Evolutionary conservation across 2,329 filamentous ascomycete genomes (phyloP), one percentile per base, ranked within the genome.

Genomic region (Fusarium bulbicola): DNA sequence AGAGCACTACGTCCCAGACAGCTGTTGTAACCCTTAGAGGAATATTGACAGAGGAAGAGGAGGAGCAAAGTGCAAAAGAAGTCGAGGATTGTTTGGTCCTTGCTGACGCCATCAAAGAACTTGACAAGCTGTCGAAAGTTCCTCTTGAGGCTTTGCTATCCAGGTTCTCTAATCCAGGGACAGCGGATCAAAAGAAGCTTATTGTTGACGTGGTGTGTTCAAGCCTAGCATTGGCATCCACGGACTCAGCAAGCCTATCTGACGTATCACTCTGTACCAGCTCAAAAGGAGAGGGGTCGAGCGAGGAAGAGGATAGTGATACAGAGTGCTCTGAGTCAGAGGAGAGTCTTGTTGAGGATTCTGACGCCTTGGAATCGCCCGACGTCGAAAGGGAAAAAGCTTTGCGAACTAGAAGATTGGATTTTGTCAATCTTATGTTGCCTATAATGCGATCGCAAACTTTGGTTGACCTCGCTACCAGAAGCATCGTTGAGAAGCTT

Each of bases 151-250:
- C 40, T 15, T 15, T 42, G 1, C 7, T 42, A 11, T 15, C 40
- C 9, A 42, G 40, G 16, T 24, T 42, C 21, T n/a, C 32, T 13
- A 30, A 30, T 1, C 30, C 30, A 30, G 1, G 30, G 0, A 4
- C 30, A 30, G 12, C 30, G 1, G 30, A 30, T 13, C 21, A 42
- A 9, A 16, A n/a, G 3, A 10, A 11, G 14, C 2, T 15, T 15
- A 16, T 42, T 4, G 18, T 37, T 1, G 40, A 42, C 21, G 7
- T 42, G 40, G 16, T 42, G 3, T 42, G 40, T 16, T 16, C 14
- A n/a, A 2, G 10, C 14, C 6, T 42, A 14, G 9, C 6, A 7
- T n/a, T 42, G 9, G 11, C 1, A 11, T 16, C 21, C 1, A 42
- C 40, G 4, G 14, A 24, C 10, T 11, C 21, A 6, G 40, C 21